A percentile compares a stretch with the other conserved stretches of the same genome.
These are phyloP conservation scores for Metschnikowia baotianmanensis DNA, from an alignment of 805 yeast species.

Conservation along the genomic window DNA sequence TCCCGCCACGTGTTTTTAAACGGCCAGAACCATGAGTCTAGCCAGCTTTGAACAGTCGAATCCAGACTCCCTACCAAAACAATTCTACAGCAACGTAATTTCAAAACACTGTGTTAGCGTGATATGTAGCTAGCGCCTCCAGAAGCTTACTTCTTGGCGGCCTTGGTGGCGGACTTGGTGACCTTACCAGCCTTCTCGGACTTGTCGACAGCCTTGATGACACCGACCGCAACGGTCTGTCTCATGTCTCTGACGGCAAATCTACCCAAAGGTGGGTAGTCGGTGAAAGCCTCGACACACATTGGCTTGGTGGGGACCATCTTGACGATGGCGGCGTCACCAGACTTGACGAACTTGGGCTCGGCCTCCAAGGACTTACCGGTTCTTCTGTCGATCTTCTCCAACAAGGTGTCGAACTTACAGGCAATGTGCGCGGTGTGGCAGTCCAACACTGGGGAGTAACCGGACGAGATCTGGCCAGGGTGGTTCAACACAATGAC, in stretches of 20 bases:
- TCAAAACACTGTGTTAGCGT: neutral
- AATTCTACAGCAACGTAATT: constrained; percentile 3
- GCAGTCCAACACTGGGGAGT: constrained; percentile 89
- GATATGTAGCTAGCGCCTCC: neutral
- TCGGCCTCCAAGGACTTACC: constrained; percentile 35
- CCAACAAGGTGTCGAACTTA: constrained; percentile 73
- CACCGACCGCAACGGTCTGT: constrained; percentile 99
- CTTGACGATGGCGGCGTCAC: constrained; percentile 41
- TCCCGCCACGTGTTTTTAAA: neutral
- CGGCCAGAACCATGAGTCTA: neutral
- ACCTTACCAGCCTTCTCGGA: constrained; percentile 86
- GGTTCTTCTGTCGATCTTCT: constrained; percentile 82
- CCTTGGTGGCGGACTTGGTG: constrained; percentile 83
- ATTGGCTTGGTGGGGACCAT: constrained; percentile 44
- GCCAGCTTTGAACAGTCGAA: too few relatives aligned
- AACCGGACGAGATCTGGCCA: constrained; percentile 88
- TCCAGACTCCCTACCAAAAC: too few relatives aligned
- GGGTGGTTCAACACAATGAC: constrained; percentile 88
- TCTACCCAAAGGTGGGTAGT: constrained; percentile 46
- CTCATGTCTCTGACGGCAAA: constrained; percentile 95
- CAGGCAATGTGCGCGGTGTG: constrained; percentile 94
- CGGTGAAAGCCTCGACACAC: constrained; percentile 45
- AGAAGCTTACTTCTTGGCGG: constrained; percentile 20
- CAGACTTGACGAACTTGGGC: constrained; percentile 38
- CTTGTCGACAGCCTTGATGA: constrained; percentile 93